These are phyloP conservation scores for Endotrypanum monterogeii DNA, from an alignment of 208 protist species.

Conservation along the genomic window DNA sequence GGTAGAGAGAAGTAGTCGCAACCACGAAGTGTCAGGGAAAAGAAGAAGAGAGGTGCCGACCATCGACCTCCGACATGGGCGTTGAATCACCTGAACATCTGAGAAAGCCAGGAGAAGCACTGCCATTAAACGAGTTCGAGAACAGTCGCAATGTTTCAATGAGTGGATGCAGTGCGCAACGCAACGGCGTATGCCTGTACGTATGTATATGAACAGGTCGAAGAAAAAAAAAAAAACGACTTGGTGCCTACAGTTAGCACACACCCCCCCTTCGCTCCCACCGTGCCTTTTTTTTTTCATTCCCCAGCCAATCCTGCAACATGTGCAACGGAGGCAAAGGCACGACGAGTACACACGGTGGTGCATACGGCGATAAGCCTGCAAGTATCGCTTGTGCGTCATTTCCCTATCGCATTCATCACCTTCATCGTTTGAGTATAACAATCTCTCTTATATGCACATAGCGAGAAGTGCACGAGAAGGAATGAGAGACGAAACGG, in stretches of 20 bases:
- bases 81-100: not conserved
- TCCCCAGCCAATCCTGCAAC: not conserved
- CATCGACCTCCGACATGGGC: not conserved
- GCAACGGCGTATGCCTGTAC: not conserved
- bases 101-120: not conserved
- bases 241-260: not conserved
- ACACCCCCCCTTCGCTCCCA: too few relatives aligned
- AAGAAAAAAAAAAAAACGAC: not conserved
- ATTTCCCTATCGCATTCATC: not conserved
- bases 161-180: not conserved
- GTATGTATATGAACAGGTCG: not conserved
- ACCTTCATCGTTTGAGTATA: not conserved
- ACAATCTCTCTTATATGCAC: not conserved
- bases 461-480: not conserved
- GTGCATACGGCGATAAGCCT: not conserved
- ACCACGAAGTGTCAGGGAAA: not conserved
- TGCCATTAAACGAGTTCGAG: not conserved
- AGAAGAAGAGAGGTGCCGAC: not conserved
- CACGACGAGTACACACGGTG: not conserved
- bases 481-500: not conserved
- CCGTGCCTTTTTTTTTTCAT: not conserved
- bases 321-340: not conserved
- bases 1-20: not conserved
- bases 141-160: not conserved
- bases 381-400: not conserved